Conservation (phyloP, 1,284 basidiomycete species). For the Trametes polyzona region DNA sequence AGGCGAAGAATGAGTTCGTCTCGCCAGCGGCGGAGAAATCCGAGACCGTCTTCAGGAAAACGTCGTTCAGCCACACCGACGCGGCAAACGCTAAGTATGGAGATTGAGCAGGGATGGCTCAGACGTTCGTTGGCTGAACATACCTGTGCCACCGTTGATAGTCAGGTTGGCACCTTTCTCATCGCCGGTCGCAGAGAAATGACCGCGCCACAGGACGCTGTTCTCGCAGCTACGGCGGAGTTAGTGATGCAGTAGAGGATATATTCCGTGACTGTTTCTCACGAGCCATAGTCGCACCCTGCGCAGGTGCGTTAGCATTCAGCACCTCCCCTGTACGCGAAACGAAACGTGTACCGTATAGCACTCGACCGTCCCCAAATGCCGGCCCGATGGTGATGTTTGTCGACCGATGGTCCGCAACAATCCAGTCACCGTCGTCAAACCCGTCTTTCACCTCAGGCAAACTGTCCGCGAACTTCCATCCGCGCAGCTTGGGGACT, state of each 20-base stretch:
- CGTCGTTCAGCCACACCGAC: constrained; percentile 78
- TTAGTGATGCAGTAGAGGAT: not conserved
- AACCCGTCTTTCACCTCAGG: constrained; percentile 65
- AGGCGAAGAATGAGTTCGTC: constrained; percentile 64
- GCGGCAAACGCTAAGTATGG: constrained; percentile 64
- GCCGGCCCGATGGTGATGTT: constrained; percentile 68
- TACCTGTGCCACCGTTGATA: constrained; percentile 80
- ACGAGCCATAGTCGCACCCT: constrained; percentile 83
- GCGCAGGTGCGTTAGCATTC: not conserved
- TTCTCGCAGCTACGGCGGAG: constrained; percentile 70
- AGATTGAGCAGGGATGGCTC: not conserved
- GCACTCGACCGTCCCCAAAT: constrained; percentile 72
- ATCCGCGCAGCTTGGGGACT: constrained; percentile 51
- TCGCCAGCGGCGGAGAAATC: constrained; percentile 61
- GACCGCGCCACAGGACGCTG: constrained; percentile 78
- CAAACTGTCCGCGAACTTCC: constrained; percentile 74
- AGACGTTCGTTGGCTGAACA: constrained; percentile 13
- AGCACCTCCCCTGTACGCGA: no score
- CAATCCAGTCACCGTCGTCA: constrained; percentile 63
- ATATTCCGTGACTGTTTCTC: constrained; percentile 36
- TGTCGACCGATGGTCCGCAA: constrained; percentile 70
- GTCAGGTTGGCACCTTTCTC: constrained; percentile 70
- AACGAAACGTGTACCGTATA: constrained; percentile 51
- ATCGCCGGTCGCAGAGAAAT: constrained; percentile 64
- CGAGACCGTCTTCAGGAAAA: constrained; percentile 72